Percentiles rank a stretch among this genome's conserved stretches.
phyloP scores from a whole-genome alignment of 164 flowering plant species.

The Macadamia tetraphylla region DNA sequence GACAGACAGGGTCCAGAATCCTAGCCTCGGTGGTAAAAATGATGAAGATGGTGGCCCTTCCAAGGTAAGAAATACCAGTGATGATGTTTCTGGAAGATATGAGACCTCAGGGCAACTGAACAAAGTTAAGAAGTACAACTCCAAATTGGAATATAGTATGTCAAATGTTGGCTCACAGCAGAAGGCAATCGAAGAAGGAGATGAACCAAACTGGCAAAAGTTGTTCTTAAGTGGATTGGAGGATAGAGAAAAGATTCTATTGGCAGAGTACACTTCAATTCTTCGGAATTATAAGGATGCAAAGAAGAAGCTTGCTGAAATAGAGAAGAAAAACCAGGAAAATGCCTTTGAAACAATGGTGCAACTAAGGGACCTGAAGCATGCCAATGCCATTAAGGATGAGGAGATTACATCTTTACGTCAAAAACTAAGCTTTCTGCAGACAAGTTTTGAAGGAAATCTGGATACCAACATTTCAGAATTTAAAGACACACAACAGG shows the following conservation, averaged over 20 bases:
- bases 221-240: constrained; percentile 41
- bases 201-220: constrained; percentile 53
- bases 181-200: constrained; percentile 9
- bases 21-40: not conserved
- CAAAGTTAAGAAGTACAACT: not conserved
- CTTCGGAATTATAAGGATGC: constrained; percentile 52
- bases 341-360: constrained; percentile 20
- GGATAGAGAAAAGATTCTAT: constrained; percentile 40
- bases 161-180: not conserved
- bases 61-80: not conserved
- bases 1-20: not conserved
- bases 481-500: constrained; percentile 8
- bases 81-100: not conserved
- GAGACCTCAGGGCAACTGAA: not conserved
- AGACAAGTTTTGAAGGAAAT: constrained; percentile 13
- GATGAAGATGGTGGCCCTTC: not conserved
- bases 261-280: constrained; percentile 43
- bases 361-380: constrained; percentile 37
- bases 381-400: constrained; percentile 41
- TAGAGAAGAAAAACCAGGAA: constrained; percentile 33
- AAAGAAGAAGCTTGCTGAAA: constrained; percentile 46
- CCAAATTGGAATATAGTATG: not conserved
- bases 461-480: constrained; percentile 11
- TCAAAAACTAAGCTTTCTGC: constrained; percentile 38
- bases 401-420: constrained; percentile 42